Base-by-base conservation (phyloP, 1,139 yeast species). In the Yamadazyma spencermartinsiae region DNA sequence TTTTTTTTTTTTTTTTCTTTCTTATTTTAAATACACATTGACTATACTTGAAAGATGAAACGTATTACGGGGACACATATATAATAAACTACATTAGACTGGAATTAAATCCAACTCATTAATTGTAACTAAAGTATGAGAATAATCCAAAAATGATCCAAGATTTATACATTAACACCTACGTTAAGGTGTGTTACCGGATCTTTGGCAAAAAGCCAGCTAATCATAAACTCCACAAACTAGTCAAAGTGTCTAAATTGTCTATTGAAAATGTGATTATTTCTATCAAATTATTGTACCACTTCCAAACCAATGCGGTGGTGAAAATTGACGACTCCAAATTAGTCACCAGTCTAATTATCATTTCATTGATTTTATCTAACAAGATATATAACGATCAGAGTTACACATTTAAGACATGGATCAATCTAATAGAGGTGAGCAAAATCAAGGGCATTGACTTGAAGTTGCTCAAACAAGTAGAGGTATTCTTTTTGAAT, bases 341-440 rank as follows among this genome's bases (percentile, higher is more conserved):
- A 17, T 47, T 65, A 37, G 47, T 52, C 4, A 57, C 56, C 28
- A 63, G 66, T 45, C 38, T 63, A 28, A 52, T 68, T 3, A 44
- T 61, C 37, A 55, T 64, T 13, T 58, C 76, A 15, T 57, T 75
- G 34, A 60, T 76, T 38, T 54, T 76, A 14, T 60, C 79, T 26
- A 76, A 76, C 53, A 76, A 76, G 52, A 59, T 71, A 12, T 64
- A 59, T 41, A 78, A 76, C 51, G 81, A 76, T 48, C 76, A 73
- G 40, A 69, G 75, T 35, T 76, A 74, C 45, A 74, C 80, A 1
- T 58, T 74, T 45, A 74, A 74, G 45, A 76, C 80, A 4, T 76
- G 81, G 81, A 59, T 46, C 26, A 54, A 45, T 36, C 48, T 56
- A 13, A 46, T 48, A 16, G 35, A 38, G 12, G 30, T 19, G 25